phyloP scores from a whole-genome alignment of 2,329 filamentous ascomycete species.

The Arthrobotrys sinensis region DNA sequence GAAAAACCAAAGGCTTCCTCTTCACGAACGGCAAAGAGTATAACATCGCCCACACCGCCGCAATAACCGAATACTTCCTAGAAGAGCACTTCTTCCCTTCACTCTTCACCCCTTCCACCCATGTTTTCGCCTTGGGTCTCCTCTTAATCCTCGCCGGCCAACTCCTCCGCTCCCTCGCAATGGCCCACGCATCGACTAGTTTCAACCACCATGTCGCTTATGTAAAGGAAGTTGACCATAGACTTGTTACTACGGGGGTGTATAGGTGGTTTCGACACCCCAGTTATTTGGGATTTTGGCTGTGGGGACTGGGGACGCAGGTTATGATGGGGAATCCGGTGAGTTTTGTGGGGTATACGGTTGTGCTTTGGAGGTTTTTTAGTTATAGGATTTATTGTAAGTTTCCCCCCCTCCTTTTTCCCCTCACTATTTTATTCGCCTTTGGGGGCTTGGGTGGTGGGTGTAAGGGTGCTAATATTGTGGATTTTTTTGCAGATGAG shows the following conservation, averaged over 20 bases:
- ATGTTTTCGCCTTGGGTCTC: conserved; percentile 72
- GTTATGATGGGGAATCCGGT: conserved; percentile 86
- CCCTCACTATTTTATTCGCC: conserved; percentile 12
- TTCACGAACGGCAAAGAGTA: conserved; percentile 85
- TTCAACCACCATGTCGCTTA: conserved; percentile 90
- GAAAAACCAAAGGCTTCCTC: conserved; percentile 80
- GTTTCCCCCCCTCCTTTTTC: conserved; percentile 67
- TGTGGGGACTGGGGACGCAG: conserved; percentile 97
- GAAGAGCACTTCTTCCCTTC: conserved; percentile 73
- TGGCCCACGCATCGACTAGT: conserved; percentile 88
- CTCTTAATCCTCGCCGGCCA: conserved; percentile 80
- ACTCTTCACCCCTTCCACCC: conserved; percentile 63
- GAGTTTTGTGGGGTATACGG: conserved; percentile 81
- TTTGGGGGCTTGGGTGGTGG: conserved; percentile 24
- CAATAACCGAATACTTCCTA: conserved; percentile 80
- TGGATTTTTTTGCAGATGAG: conserved; percentile 75
- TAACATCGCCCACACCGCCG: conserved; percentile 83
- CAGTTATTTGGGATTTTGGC: conserved; percentile 98
- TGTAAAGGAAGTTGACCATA: conserved; percentile 79
- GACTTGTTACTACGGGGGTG: conserved; percentile 85
- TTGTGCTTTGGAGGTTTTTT: conserved; percentile 90
- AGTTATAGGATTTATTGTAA: conserved; percentile 76
- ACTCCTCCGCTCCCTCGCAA: conserved; percentile 81
- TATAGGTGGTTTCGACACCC: conserved; percentile 84
- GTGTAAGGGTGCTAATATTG: neutral